Base-by-base conservation (phyloP, 2,329 filamentous ascomycete species). In the Ustulina deusta region DNA sequence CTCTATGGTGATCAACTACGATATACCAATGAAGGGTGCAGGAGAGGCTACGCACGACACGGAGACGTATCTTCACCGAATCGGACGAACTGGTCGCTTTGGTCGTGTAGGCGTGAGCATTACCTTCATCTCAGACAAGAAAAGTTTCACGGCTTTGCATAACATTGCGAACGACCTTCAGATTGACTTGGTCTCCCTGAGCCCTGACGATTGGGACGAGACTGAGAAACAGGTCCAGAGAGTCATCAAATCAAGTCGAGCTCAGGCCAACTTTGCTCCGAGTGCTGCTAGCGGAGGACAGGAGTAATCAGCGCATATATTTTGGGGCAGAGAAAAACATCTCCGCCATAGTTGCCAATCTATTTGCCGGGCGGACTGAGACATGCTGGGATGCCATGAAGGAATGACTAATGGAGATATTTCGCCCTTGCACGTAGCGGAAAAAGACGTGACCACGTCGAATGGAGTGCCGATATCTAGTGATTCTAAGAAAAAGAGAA, bases 1-100 rank as follows among this genome's bases (percentile, higher is more conserved):
- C 15, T 97, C 94, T 10, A 96, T 99, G 91, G 96, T 99, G 61
- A 94, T 99, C 85, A 99, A 99, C 84, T 99, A 99, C 81, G 91
- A 93, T 74, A 91, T 93, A 65, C 91, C 91, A 27, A 92, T 91
- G 84, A 91, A 91, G 77, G 90, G 91, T 46, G 82, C 86, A 36
- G 89, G 91, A 20, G 94, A 98, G 74, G 86, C 86, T 32, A 93
- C 96, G 81, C 92, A 95, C 15, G 96, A 99, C 77, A 90, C 90
- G 54, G 94, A 98, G 83, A 99, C 96, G 0, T 99, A 99, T 78
- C 91, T 99, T 56, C 96, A 99, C 85, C 92, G 96, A 78, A 99
- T 99, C 74, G 96, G 96, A 69, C 93, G 96, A 77, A 99, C 96
- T 15, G 96, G 96, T 71, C 93, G 96, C 73, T 99, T 99, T 75